These are phyloP conservation scores for Protea cynaroides DNA, from an alignment of 164 flowering plant genomes.

Conservation along the genomic window DNA sequence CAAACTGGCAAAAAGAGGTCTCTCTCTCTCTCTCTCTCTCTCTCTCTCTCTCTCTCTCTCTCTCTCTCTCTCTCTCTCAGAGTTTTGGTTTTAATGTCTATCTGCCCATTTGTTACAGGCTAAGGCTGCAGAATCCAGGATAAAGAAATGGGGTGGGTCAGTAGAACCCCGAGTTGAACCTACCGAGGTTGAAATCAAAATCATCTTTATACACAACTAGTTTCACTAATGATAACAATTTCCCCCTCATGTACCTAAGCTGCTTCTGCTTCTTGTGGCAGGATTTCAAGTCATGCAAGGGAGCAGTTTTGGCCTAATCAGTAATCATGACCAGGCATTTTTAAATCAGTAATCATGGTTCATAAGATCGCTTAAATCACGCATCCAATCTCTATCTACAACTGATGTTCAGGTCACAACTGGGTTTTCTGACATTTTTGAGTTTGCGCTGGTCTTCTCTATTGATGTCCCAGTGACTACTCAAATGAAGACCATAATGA, in stretches of 20 bases:
- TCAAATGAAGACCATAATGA: too few relatives aligned
- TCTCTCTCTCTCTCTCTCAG: slow-evolving; percentile 1
- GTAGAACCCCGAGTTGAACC: slow-evolving; percentile 11
- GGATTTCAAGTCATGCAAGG: neutral
- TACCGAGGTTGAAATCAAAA: neutral
- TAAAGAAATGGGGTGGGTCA: slow-evolving; percentile 23
- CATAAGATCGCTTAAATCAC: too few relatives aligned
- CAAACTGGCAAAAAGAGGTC: slow-evolving; percentile 35
- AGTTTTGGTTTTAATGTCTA: neutral
- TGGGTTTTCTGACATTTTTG: too few relatives aligned
- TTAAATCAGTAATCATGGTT: too few relatives aligned
- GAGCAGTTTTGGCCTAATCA: neutral
- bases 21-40: slow-evolving; percentile 6
- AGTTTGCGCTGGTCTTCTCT: too few relatives aligned
- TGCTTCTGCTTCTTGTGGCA: neutral
- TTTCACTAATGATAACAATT: neutral
- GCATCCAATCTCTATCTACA: too few relatives aligned
- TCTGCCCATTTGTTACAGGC: slow-evolving; percentile 12
- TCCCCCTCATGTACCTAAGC: neutral
- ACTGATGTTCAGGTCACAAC: too few relatives aligned
- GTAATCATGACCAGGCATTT: too few relatives aligned
- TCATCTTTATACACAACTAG: too few relatives aligned
- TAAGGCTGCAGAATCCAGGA: slow-evolving; percentile 11
- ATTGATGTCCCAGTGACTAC: too few relatives aligned
- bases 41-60: slow-evolving; percentile 7